A percentile compares a stretch with the other conserved stretches of the same genome.
These are phyloP conservation scores for Fraxinus velutina DNA, from an alignment of 305 asterid species.

Conservation along the genomic window DNA sequence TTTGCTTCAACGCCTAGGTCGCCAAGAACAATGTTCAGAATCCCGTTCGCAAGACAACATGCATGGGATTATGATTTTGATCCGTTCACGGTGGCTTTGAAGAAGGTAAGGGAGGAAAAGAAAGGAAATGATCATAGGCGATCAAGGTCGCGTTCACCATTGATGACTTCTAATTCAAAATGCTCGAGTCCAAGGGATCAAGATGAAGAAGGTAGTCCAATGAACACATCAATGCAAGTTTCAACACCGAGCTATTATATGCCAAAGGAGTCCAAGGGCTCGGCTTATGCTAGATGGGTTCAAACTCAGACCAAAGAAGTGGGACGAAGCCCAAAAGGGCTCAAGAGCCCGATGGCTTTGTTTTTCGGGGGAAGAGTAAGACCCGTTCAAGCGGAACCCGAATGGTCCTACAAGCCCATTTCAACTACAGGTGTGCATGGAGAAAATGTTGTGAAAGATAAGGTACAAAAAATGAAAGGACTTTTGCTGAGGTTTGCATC, in stretches of 20 bases:
- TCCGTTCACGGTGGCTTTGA: slow-evolving; percentile 66
- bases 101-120: slow-evolving; percentile 65
- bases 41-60: slow-evolving; percentile 42
- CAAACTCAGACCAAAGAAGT: slow-evolving; percentile 39
- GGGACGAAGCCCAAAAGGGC: slow-evolving; percentile 13
- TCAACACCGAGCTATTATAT: slow-evolving; percentile 30
- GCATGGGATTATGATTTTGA: slow-evolving; percentile 58
- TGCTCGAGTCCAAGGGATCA: slow-evolving; percentile 18
- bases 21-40: slow-evolving; percentile 36
- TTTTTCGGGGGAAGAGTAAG: slow-evolving; percentile 32
- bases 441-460: slow-evolving; percentile 24
- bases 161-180: slow-evolving; percentile 27
- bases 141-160: slow-evolving; percentile 59
- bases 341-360: slow-evolving; percentile 32
- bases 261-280: slow-evolving; percentile 64
- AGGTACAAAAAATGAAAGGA: slow-evolving; percentile 46
- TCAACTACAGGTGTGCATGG: slow-evolving; percentile 11
- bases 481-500: slow-evolving; percentile 48
- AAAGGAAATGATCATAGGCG: slow-evolving; percentile 48
- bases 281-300: slow-evolving; percentile 70
- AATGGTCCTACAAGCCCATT: slow-evolving; percentile 17
- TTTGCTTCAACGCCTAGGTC: slow-evolving; percentile 39
- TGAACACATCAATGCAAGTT: slow-evolving; percentile 19
- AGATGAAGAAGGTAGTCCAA: slow-evolving; percentile 7
- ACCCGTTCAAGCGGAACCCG: slow-evolving; percentile 31